phyloP scores from a whole-genome alignment of 2,329 filamentous ascomycete species.

The Tolypocladium nubicola region DNA sequence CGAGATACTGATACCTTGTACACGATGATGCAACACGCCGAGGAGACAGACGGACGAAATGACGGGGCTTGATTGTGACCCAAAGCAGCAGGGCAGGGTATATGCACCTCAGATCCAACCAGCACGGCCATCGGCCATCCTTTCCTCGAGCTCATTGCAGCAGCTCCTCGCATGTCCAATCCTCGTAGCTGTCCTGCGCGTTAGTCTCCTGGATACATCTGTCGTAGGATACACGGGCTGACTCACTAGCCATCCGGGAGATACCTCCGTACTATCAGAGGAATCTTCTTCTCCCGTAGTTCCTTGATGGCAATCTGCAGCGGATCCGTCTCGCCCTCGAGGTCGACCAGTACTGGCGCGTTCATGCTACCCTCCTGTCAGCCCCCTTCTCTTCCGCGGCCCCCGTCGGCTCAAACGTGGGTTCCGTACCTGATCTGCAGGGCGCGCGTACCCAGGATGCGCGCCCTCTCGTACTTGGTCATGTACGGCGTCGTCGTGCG shows the following conservation, averaged over 20 bases:
- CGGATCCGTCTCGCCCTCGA: slow-evolving; percentile 95
- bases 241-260: slow-evolving; percentile 92
- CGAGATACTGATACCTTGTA: slow-evolving; percentile 5
- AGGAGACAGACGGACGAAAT: not conserved
- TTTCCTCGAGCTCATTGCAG: slow-evolving; percentile 39
- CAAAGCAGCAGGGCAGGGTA: not conserved
- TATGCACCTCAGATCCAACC: slow-evolving; percentile 3
- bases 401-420: no score
- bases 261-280: slow-evolving; percentile 87
- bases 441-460: slow-evolving; percentile 85
- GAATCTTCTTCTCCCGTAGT: slow-evolving; percentile 96
- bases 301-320: slow-evolving; percentile 97
- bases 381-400: not conserved
- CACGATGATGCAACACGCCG: not conserved
- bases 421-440: slow-evolving; percentile 78
- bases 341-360: slow-evolving; percentile 88
- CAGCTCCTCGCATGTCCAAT: slow-evolving; percentile 97
- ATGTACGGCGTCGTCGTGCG: slow-evolving; percentile 94
- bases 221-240: slow-evolving; percentile 3
- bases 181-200: slow-evolving; percentile 68
- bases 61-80: not conserved
- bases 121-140: slow-evolving; percentile 5
- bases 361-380: slow-evolving; percentile 61
- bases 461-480: slow-evolving; percentile 97
- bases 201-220: not conserved